Evolutionary conservation across 768 basidiomycete species (phyloP), one percentile per base, ranked within the genome.

Genomic region (Termitomyces sp.): DNA sequence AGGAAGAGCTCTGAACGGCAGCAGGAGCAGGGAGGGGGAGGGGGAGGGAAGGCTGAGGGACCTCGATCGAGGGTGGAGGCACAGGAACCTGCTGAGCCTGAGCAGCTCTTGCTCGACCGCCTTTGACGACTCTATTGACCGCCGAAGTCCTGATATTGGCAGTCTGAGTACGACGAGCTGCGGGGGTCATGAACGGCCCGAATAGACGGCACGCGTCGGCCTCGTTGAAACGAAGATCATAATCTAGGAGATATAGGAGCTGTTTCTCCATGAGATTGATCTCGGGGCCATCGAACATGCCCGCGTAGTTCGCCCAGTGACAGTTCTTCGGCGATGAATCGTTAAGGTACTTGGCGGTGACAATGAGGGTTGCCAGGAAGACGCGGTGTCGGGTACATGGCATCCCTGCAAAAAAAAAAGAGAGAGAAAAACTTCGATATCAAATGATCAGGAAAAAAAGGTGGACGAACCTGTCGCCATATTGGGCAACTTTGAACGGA

Each of bases 201-300:
- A 97, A 94, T 11, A 77, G 74, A 28, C 65, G 66, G 63, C 87
- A 80, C 54, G 88, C 86, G 64, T 97, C 93, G 26, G 74, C 71
- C 72, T 99, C 96, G 62, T 84, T 80, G 68, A 98, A 92, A 46
- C 91, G 85, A 54, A 99, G 83, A 69, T 98, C 87, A 68, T 90
- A 95, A 73, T 96, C 90, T 63, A 99, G 84, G 56, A 98, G 77
- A 69, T 81, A 88, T 52, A 99, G 84, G 28, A 99, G 82, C 72
- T 99, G 93, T 73, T 86, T 90, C 75, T 99, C 96, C 96, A 98
- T 98, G 58, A 95, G 78, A 71, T 95, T 97, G 70, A 98, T 85
- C 74, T 92, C 90, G 11, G 75, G 70, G 49, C 84, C 72, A 66
- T 89, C 84, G 74, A 92, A 95, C 60, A 90, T 64, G 42, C 76